Conservation (phyloP, 306 rosid species). For the Sphenostylis stenocarpa region DNA sequence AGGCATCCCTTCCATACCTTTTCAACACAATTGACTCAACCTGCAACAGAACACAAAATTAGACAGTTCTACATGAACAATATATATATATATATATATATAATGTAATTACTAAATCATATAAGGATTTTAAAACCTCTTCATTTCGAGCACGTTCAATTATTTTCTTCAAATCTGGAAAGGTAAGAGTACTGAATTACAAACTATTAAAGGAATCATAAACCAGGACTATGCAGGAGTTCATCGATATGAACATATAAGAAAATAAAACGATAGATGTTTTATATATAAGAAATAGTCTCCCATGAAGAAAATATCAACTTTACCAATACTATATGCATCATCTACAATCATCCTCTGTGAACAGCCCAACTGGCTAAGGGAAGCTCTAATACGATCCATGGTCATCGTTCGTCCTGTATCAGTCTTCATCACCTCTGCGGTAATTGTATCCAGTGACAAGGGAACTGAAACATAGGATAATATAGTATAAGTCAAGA, state of each 20-base stretch:
- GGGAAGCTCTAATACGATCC: conserved; percentile 70
- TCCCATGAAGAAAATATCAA: conserved; percentile 1
- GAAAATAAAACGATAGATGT: not conserved
- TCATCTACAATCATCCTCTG: conserved; percentile 47
- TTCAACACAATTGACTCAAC: conserved; percentile 82
- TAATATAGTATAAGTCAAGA: conserved; percentile 23
- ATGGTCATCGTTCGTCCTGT: conserved; percentile 63
- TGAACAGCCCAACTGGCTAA: conserved; percentile 61
- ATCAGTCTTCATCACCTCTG: conserved; percentile 80
- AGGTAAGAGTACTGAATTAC: conserved; percentile 27
- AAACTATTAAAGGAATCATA: conserved; percentile 7
- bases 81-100: not conserved
- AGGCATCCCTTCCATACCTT: conserved; percentile 78
- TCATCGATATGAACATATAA: conserved; percentile 10
- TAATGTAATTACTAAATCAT: not conserved
- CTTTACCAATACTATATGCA: conserved; percentile 58
- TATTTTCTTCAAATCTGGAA: conserved; percentile 72
- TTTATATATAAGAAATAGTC: conserved; percentile 17
- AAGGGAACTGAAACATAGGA: conserved; percentile 63
- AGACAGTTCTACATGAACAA: conserved; percentile 30
- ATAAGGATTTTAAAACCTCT: conserved; percentile 56
- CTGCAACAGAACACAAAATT: conserved; percentile 47
- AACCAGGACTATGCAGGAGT: conserved; percentile 5
- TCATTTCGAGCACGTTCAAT: conserved; percentile 68
- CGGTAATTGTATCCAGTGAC: conserved; percentile 54